Conservation (phyloP, 768 basidiomycete genomes). For the Tephrocybe sp. region DNA sequence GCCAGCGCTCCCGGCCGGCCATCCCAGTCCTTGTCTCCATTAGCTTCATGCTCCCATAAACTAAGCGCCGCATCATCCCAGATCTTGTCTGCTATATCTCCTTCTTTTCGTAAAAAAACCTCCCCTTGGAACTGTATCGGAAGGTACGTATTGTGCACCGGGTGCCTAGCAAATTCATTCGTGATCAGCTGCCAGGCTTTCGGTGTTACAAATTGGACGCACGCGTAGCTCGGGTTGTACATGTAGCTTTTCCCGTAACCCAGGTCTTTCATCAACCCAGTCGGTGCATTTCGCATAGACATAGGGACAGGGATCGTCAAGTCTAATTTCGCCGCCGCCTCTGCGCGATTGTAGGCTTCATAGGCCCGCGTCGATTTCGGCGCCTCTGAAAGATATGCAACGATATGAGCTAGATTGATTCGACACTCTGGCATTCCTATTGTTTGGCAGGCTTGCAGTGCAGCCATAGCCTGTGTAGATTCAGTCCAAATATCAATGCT, state of each 20-base stretch:
- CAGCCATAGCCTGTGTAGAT: slow-evolving; percentile 53
- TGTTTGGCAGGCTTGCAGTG: slow-evolving; percentile 63
- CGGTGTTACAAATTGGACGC: slow-evolving; percentile 18
- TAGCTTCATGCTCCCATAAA: slow-evolving; percentile 55
- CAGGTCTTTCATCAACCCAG: slow-evolving; percentile 64
- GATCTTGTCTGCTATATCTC: slow-evolving; percentile 42
- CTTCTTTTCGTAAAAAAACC: slow-evolving; percentile 43
- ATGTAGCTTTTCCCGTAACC: slow-evolving; percentile 65
- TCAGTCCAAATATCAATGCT: background rate
- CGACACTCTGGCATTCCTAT: slow-evolving; percentile 85
- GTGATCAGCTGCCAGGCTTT: background rate
- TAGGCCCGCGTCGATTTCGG: slow-evolving; percentile 82
- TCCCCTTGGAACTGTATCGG: slow-evolving; percentile 46
- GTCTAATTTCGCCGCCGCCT: slow-evolving; percentile 56
- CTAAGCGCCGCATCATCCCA: slow-evolving; percentile 63
- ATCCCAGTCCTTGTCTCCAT: slow-evolving; percentile 48
- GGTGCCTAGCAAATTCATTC: slow-evolving; percentile 43
- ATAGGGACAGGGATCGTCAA: slow-evolving; percentile 63
- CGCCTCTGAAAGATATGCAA: slow-evolving; percentile 79
- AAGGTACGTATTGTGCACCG: slow-evolving; percentile 63
- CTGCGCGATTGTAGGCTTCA: slow-evolving; percentile 72
- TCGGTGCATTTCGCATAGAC: slow-evolving; percentile 77
- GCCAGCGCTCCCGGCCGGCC: slow-evolving; percentile 30
- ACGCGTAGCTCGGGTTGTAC: slow-evolving; percentile 63
- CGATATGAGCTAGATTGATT: slow-evolving; percentile 74